Conservation (phyloP, 1,139 yeast species). For the Saccharomyces hybrid region DNA sequence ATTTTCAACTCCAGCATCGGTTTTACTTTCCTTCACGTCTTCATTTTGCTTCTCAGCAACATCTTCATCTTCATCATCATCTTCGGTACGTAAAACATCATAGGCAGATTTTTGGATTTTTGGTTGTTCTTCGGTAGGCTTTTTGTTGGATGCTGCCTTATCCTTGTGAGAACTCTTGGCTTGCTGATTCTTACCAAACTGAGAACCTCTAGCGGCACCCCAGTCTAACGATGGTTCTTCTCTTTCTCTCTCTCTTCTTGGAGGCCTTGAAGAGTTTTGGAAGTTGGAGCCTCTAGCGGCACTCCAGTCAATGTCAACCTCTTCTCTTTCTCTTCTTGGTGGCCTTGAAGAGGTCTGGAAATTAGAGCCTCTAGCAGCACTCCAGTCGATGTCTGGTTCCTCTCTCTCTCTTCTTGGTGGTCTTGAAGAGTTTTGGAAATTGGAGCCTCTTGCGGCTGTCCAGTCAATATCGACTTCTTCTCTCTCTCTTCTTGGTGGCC, state of each 20-base stretch:
- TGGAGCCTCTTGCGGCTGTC: constrained; percentile 43
- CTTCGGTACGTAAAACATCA: constrained; percentile 61
- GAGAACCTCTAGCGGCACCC: constrained; percentile 33
- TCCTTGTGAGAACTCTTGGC: constrained; percentile 20
- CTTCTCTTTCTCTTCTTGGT: constrained; percentile 1
- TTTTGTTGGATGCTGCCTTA: constrained; percentile 19
- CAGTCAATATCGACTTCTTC: constrained; percentile 53
- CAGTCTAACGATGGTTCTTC: constrained; percentile 38
- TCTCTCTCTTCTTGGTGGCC: constrained; percentile 14
- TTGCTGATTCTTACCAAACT: constrained; percentile 21
- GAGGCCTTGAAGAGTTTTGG: constrained; percentile 15
- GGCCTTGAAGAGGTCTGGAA: constrained; percentile 31
- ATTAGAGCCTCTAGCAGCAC: constrained; percentile 36
- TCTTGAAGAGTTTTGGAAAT: constrained; percentile 25
- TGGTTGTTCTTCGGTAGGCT: constrained; percentile 33
- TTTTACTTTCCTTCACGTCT: constrained; percentile 11
- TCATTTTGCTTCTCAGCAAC: constrained; percentile 23
- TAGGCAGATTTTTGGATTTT: constrained; percentile 52
- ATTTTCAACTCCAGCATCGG: constrained; percentile 26
- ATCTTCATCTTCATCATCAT: constrained; percentile 47
- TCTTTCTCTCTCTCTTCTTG: constrained; percentile 2
- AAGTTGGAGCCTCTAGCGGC: constrained; percentile 18
- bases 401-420: constrained; percentile 30
- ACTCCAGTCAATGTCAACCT: constrained; percentile 17
- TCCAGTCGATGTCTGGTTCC: constrained; percentile 35